These are phyloP conservation scores for Krasilnikovozyma curviuscula DNA, from an alignment of 768 basidiomycete species.

Conservation along the genomic window DNA sequence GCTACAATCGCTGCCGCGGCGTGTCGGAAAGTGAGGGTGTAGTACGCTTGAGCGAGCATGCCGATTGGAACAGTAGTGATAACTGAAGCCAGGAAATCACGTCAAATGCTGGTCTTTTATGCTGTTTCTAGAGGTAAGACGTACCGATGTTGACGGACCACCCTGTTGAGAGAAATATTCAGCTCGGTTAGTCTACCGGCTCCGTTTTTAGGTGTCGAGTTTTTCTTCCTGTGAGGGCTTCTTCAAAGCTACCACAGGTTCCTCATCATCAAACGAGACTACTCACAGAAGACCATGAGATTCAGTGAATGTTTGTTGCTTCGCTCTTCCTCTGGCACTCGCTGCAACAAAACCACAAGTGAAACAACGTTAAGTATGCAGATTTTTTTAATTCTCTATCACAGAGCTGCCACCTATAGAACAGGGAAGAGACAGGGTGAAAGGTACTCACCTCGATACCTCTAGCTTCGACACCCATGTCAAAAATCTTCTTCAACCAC, in stretches of 20 bases:
- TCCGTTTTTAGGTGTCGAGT: too few species aligned
- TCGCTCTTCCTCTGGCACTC: slow-evolving; percentile 8
- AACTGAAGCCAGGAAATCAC: not conserved
- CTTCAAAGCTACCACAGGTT: too few species aligned
- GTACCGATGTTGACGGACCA: too few species aligned
- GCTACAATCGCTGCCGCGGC: slow-evolving; percentile 32
- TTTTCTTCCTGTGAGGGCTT: too few species aligned
- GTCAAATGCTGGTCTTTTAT: too few species aligned
- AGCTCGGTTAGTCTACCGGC: too few species aligned
- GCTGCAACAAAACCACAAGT: slow-evolving; percentile 6
- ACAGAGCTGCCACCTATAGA: not conserved
- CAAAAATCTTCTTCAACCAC: slow-evolving; percentile 27
- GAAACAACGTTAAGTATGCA: slow-evolving; percentile 16
- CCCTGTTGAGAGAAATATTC: too few species aligned
- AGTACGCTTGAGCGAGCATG: slow-evolving; percentile 33
- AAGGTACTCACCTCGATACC: slow-evolving; percentile 35
- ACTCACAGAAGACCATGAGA: slow-evolving; percentile 18
- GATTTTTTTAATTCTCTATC: slow-evolving; percentile 31
- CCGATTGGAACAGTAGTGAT: slow-evolving; percentile 37
- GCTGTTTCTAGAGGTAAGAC: too few species aligned
- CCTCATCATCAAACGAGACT: too few species aligned
- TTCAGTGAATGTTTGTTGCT: slow-evolving; percentile 11
- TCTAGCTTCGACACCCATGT: slow-evolving; percentile 36
- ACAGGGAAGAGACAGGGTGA: not conserved
- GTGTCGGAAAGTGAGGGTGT: slow-evolving; percentile 35